phyloP scores from a whole-genome alignment of 768 basidiomycete species.

The Hysterangium stoloniferum region DNA sequence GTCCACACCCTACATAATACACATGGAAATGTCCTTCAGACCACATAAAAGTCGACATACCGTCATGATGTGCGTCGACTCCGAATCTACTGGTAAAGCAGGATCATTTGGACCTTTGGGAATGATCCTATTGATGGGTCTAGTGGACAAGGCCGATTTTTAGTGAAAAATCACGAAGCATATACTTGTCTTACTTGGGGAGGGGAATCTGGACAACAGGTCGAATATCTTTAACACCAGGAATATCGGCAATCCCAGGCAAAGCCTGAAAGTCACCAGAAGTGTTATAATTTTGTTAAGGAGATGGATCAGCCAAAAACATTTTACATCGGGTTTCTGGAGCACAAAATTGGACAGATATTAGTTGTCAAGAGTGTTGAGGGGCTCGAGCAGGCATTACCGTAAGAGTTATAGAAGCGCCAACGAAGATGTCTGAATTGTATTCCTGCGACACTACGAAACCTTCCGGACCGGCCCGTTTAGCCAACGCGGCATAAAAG shows the following conservation, averaged over 20 bases:
- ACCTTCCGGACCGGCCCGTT: conserved; percentile 12
- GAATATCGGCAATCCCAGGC: conserved; percentile 32
- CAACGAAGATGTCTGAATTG: conserved; percentile 49
- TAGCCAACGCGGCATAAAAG: conserved; percentile 33
- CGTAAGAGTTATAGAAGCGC: conserved; percentile 44
- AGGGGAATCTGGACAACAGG: conserved; percentile 42
- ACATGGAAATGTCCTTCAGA: not conserved
- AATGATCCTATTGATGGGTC: conserved; percentile 37
- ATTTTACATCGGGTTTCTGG: not conserved
- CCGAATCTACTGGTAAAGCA: conserved; percentile 35
- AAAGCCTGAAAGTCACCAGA: conserved; percentile 34
- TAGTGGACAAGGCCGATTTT: too few relatives aligned
- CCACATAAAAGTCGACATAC: conserved; percentile 25
- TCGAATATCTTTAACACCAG: conserved; percentile 52
- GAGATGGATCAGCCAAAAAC: not conserved
- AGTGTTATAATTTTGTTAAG: conserved; percentile 19
- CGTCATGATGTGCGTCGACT: conserved; percentile 48
- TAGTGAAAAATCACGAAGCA: not conserved
- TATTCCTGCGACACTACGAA: conserved; percentile 29
- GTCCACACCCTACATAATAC: conserved; percentile 46
- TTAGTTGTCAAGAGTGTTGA: too few relatives aligned
- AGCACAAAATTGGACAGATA: not conserved
- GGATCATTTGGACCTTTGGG: conserved; percentile 36
- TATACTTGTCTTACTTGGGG: conserved; percentile 24
- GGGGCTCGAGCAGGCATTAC: conserved; percentile 23